Conservation (phyloP, 495 filamentous ascomycete species). For the Neurospora pannonica region DNA sequence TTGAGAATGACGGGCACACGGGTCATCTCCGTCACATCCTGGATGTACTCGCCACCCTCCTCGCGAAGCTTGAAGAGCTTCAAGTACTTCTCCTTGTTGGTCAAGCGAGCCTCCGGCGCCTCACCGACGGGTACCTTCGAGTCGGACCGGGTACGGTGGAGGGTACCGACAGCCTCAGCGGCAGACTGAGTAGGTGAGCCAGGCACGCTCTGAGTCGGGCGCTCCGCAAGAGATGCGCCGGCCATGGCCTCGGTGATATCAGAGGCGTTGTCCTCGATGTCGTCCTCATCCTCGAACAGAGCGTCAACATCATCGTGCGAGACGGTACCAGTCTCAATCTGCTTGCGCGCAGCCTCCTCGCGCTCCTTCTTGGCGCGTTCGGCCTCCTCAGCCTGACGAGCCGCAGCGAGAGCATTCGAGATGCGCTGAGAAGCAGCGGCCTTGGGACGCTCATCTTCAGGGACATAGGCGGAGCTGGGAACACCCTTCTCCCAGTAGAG, state of each 20-base stretch:
- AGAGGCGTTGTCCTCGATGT: constrained; percentile 81
- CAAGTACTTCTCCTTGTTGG: constrained; percentile 93
- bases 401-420: constrained; percentile 65
- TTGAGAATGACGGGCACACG: constrained; percentile 92
- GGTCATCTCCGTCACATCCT: constrained; percentile 97
- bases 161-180: constrained; percentile 52
- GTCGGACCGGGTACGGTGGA: constrained; percentile 86
- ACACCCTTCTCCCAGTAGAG: constrained; percentile 99
- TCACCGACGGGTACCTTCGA: constrained; percentile 74
- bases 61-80: constrained; percentile 83
- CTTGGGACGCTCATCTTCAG: constrained; percentile 92
- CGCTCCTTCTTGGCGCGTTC: constrained; percentile 68
- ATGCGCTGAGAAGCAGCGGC: constrained; percentile 55
- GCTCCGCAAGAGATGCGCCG: constrained; percentile 75
- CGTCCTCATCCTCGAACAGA: constrained; percentile 58
- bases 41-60: constrained; percentile 90
- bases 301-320: constrained; percentile 85
- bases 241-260: constrained; percentile 77
- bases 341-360: constrained; percentile 79
- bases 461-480: constrained; percentile 89
- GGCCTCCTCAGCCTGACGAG: constrained; percentile 69
- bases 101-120: constrained; percentile 64
- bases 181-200: constrained; percentile 79
- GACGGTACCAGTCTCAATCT: constrained; percentile 87
- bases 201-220: constrained; percentile 92